Conservation (phyloP, 345 rosid genomes). For the Hypericum androsaemum region DNA sequence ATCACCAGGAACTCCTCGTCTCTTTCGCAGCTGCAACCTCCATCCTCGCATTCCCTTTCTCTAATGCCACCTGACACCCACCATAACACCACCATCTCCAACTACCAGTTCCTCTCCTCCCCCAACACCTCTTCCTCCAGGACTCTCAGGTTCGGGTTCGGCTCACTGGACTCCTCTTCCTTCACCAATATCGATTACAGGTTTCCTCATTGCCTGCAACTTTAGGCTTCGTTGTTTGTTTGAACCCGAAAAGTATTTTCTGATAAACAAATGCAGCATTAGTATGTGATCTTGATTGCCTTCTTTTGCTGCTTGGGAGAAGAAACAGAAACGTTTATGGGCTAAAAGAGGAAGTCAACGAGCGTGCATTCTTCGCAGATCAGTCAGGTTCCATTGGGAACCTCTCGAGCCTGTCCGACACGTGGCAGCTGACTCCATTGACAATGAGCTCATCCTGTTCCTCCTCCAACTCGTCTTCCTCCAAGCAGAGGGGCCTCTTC, state of each 20-base stretch:
- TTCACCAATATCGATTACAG: slow-evolving; percentile 38
- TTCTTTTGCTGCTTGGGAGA: slow-evolving; percentile 11
- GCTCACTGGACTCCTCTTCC: slow-evolving; percentile 29
- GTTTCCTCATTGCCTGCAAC: slow-evolving; percentile 25
- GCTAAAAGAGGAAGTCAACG: slow-evolving; percentile 45
- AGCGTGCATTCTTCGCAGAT: slow-evolving; percentile 65
- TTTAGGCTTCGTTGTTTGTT: too few relatives aligned
- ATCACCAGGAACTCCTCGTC: slow-evolving; percentile 19
- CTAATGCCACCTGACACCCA: slow-evolving; percentile 10
- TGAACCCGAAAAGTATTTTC: not conserved
- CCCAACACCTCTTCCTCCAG: slow-evolving; percentile 19
- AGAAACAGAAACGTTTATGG: slow-evolving; percentile 44
- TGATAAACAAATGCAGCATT: not conserved
- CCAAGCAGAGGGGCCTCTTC: slow-evolving; percentile 35
- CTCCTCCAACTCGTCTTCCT: slow-evolving; percentile 31
- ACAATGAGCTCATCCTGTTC: slow-evolving; percentile 25
- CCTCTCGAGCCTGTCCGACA: slow-evolving; percentile 44
- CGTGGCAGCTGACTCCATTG: slow-evolving; percentile 58
- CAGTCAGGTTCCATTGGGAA: slow-evolving; percentile 49
- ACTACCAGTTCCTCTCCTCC: slow-evolving; percentile 24
- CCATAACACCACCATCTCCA: too few relatives aligned
- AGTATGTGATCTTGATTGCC: not conserved
- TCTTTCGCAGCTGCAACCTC: slow-evolving; percentile 9
- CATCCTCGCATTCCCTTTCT: slow-evolving; percentile 30
- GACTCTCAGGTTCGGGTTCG: slow-evolving; percentile 31